Evolutionary conservation across 169 alveolate species (phyloP).

Genomic region (Eimeria falciformis): DNA sequence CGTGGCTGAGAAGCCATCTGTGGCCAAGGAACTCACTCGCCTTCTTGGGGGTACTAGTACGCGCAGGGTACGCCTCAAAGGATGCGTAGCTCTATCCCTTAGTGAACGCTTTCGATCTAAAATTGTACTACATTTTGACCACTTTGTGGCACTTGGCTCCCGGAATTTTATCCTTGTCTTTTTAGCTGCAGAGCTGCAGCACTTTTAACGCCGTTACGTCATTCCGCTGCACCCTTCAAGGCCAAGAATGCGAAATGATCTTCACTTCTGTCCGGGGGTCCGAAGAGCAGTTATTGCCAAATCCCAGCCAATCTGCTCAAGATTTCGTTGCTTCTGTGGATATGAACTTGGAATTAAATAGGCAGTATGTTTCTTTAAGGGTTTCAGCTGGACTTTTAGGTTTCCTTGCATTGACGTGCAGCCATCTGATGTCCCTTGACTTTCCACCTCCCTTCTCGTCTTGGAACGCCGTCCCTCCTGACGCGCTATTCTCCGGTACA

Average conservation of each 20-base stretch:
- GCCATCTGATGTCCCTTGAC: conserved; percentile 77
- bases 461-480: conserved; percentile 72
- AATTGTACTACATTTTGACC: no score
- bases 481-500: conserved; percentile 67
- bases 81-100: background rate
- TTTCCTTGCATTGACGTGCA: conserved; percentile 1
- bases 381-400: no score
- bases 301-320: no score
- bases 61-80: conserved; percentile 32
- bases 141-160: no score
- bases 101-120: background rate
- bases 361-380: no score
- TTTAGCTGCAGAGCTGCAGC: conserved; percentile 73
- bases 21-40: conserved; percentile 77
- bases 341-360: no score
- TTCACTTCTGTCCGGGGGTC: conserved; percentile 81
- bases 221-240: conserved; percentile 51
- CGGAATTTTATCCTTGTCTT: background rate
- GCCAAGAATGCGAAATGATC: conserved; percentile 74
- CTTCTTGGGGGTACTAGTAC: conserved; percentile 60
- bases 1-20: conserved; percentile 82
- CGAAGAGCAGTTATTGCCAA: background rate
- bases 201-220: conserved; percentile 76
- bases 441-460: conserved; percentile 64
- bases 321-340: no score